Evolutionary conservation across 192 early-diverging fungal species (phyloP).

Genomic region (Spizellomyces punctatus): DNA sequence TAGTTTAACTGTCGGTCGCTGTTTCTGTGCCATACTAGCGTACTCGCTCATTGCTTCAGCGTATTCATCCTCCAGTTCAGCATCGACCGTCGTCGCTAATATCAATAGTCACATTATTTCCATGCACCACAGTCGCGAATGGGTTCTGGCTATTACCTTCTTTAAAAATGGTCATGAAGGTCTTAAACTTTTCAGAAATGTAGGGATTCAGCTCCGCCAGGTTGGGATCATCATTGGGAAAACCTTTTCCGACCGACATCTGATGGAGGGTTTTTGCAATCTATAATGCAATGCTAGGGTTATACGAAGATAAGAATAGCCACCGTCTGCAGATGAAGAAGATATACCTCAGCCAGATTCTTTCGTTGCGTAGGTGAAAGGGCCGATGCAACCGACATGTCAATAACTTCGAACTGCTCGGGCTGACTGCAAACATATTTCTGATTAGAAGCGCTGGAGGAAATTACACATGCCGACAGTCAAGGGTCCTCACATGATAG

Average conservation of each 20-base stretch:
- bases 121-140: background rate
- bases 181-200: conserved; percentile 72
- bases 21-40: conserved; percentile 69
- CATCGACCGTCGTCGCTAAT: conserved; percentile 74
- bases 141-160: conserved; percentile 52
- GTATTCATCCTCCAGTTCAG: conserved; percentile 79
- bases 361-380: conserved; percentile 90
- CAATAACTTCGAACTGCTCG: conserved; percentile 94
- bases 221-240: conserved; percentile 54
- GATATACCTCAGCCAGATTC: conserved; percentile 79
- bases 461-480: background rate
- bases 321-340: background rate
- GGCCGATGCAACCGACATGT: conserved; percentile 49
- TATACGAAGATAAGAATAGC: no score
- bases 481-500: conserved; percentile 64
- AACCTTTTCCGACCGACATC: conserved; percentile 86
- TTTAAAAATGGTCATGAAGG: conserved; percentile 85
- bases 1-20: conserved; percentile 88
- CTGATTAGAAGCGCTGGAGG: background rate
- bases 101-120: background rate
- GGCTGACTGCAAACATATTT: conserved; percentile 68
- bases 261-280: conserved; percentile 60
- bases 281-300: background rate
- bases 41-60: conserved; percentile 88
- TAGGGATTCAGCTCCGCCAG: conserved; percentile 79